Conservation (phyloP, 306 rosid species). For the Canavalia gladiata region DNA sequence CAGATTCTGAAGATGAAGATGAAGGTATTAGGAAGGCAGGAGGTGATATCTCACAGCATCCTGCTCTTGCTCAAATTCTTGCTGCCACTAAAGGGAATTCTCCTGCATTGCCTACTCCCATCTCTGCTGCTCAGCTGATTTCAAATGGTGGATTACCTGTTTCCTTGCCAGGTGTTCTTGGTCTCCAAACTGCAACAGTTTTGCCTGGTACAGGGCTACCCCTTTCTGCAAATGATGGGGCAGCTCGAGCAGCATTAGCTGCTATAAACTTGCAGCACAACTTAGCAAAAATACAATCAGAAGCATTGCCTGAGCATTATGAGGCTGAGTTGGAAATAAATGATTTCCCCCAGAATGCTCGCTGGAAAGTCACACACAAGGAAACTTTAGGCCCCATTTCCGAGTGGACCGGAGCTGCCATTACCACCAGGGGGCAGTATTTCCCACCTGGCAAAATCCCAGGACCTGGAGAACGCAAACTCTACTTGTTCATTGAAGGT, state of each 20-base stretch:
- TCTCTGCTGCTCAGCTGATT: constrained; percentile 65
- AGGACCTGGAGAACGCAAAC: constrained; percentile 94
- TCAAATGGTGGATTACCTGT: constrained; percentile 72
- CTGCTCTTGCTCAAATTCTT: constrained; percentile 82
- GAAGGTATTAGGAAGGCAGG: constrained; percentile 88
- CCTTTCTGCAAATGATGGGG: constrained; percentile 67
- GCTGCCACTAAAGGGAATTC: constrained; percentile 75
- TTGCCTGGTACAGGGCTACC: constrained; percentile 72
- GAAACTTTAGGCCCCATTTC: constrained; percentile 93
- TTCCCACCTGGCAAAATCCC: constrained; percentile 83
- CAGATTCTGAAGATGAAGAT: constrained; percentile 97
- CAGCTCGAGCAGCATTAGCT: constrained; percentile 88
- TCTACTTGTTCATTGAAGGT: constrained; percentile 93
- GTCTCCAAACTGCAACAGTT: constrained; percentile 65
- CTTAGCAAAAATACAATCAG: constrained; percentile 84
- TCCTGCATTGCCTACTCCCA: constrained; percentile 63
- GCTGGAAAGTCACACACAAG: constrained; percentile 98
- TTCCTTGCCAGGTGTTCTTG: constrained; percentile 72
- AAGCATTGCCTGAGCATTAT: constrained; percentile 90
- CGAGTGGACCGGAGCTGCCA: constrained; percentile 98
- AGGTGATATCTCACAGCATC: constrained; percentile 86
- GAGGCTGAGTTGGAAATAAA: constrained; percentile 95
- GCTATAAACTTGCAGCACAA: constrained; percentile 93
- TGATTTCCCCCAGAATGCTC: constrained; percentile 97
- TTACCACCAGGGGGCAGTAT: constrained; percentile 94